phyloP scores from a whole-genome alignment of 139 green algal species.

The Chlorella ohadii region DNA sequence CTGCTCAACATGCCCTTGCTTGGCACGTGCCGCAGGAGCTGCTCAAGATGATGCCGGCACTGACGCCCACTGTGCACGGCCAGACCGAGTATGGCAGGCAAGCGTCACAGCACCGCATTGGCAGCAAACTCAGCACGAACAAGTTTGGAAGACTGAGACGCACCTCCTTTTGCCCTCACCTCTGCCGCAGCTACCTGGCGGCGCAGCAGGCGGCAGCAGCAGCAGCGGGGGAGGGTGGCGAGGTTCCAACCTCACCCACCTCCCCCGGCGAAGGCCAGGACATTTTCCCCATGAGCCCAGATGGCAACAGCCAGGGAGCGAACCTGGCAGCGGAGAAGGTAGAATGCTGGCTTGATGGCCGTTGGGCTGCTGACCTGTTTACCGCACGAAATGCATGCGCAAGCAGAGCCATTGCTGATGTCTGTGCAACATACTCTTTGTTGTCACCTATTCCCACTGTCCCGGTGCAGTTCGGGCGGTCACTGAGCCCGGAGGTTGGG shows the following conservation, averaged over 20 bases:
- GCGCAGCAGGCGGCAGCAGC: not conserved
- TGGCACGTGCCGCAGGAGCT: constrained; percentile 34
- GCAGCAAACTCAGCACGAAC: too few relatives aligned
- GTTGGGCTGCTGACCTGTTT: too few relatives aligned
- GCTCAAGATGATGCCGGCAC: constrained; percentile 24
- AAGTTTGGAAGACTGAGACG: too few relatives aligned
- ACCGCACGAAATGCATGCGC: too few relatives aligned
- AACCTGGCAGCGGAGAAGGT: too few relatives aligned
- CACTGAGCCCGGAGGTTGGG: not conserved
- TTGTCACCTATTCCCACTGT: not conserved
- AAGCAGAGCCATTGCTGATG: too few relatives aligned
- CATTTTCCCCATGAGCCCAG: constrained; percentile 17
- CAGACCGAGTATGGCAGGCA: constrained; percentile 26
- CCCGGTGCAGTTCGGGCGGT: not conserved
- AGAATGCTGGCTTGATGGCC: too few relatives aligned
- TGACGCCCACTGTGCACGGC: constrained; percentile 41
- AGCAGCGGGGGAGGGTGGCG: not conserved
- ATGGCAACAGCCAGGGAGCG: not conserved
- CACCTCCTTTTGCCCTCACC: too few relatives aligned
- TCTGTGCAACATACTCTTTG: too few relatives aligned
- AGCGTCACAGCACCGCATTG: not conserved
- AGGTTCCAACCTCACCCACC: not conserved
- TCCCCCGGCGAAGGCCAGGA: not conserved
- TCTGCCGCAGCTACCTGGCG: not conserved
- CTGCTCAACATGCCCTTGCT: too few relatives aligned